phyloP scores from a whole-genome alignment of 495 filamentous ascomycete species.

The Symbiotaphrina buchneri region DNA sequence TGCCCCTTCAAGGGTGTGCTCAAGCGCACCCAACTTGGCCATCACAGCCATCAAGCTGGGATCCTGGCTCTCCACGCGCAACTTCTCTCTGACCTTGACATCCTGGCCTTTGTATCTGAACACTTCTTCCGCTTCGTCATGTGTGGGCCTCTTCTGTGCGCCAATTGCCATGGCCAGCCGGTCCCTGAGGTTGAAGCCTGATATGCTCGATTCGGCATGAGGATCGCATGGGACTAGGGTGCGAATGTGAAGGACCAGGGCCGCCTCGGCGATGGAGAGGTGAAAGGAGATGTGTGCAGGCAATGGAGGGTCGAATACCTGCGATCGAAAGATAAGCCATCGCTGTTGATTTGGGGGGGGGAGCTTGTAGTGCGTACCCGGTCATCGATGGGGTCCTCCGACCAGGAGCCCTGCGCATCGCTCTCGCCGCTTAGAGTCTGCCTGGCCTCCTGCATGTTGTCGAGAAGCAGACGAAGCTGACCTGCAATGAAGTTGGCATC shows the following conservation, averaged over 20 bases:
- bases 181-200: slow-evolving; percentile 34
- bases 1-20: slow-evolving; percentile 44
- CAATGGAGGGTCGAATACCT: slow-evolving; percentile 31
- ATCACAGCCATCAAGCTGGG: slow-evolving; percentile 70
- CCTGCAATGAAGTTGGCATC: slow-evolving; percentile 49
- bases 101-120: slow-evolving; percentile 43
- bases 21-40: slow-evolving; percentile 67
- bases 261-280: slow-evolving; percentile 54
- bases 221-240: slow-evolving; percentile 43
- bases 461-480: slow-evolving; percentile 55
- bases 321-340: neutral
- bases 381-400: slow-evolving; percentile 27
- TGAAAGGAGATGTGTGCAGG: slow-evolving; percentile 45
- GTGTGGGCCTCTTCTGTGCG: slow-evolving; percentile 16
- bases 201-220: slow-evolving; percentile 21
- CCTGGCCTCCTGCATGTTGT: slow-evolving; percentile 49
- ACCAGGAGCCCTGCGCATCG: slow-evolving; percentile 28
- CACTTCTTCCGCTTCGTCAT: slow-evolving; percentile 60
- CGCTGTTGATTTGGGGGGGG: neutral
- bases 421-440: slow-evolving; percentile 32
- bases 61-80: slow-evolving; percentile 78
- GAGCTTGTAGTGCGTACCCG: slow-evolving; percentile 24
- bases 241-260: slow-evolving; percentile 55
- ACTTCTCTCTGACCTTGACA: slow-evolving; percentile 73
- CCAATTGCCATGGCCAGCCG: slow-evolving; percentile 30